These are phyloP conservation scores for Carex littledalei DNA, from an alignment of 176 grass and related monocot genomes.

Conservation along the genomic window DNA sequence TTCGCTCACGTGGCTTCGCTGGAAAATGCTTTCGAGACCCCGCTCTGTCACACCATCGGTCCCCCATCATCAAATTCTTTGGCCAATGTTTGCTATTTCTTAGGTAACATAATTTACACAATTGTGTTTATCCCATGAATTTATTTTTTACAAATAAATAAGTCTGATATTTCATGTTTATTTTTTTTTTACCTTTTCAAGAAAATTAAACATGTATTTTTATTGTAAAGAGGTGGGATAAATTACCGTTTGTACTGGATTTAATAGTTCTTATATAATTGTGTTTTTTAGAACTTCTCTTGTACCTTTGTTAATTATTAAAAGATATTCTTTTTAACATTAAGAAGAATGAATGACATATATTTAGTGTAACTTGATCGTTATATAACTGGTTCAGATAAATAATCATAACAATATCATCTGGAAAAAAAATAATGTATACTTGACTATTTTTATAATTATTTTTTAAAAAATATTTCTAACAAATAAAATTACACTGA, in stretches of 20 bases:
- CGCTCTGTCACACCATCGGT: not conserved
- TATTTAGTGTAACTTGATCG: not conserved
- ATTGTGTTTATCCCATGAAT: not conserved
- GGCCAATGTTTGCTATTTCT: not conserved
- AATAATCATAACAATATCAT: too few relatives aligned
- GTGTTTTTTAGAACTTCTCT: not conserved
- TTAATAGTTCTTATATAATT: too few relatives aligned
- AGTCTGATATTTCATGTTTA: not conserved
- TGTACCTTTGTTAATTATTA: not conserved
- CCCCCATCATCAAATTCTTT: not conserved
- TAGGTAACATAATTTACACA: not conserved
- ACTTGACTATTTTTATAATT: not conserved
- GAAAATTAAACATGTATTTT: not conserved
- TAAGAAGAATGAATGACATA: not conserved
- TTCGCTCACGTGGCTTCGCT: slow-evolving; percentile 11
- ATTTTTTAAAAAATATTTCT: not conserved
- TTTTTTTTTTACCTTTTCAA: too few relatives aligned
- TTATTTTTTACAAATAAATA: not conserved
- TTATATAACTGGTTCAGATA: too few relatives aligned
- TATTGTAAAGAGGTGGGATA: not conserved
- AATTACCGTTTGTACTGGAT: too few relatives aligned
- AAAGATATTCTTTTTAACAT: not conserved
- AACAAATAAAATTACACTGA: not conserved
- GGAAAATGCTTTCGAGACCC: not conserved
- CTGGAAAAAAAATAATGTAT: too few relatives aligned